Base-by-base conservation (phyloP, 768 basidiomycete genomes). In the Auriscalpium microsporum region DNA sequence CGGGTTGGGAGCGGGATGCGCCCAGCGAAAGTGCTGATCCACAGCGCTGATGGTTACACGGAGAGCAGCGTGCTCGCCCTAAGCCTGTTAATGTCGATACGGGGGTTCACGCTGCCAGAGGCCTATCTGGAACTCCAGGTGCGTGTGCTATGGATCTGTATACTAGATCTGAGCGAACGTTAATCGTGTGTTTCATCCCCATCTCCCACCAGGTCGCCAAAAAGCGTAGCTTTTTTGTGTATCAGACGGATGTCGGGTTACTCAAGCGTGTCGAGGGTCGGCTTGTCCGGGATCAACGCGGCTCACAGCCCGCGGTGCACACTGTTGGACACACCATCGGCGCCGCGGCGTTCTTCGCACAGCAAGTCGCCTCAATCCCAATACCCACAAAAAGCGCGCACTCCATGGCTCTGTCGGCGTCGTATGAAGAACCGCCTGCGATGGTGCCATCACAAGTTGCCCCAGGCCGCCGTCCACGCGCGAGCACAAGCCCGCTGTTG, bases 11-110 rank as follows among this genome's bases (percentile, higher is more conserved):
- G 69, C 33, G 80, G 77, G 57, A 78, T 80, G 33, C 75, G 70
- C 54, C 87, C 87, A 6, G 72, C 84, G 53, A 90, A 90, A 65
- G 72, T 94, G 53, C 77, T 94, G 58, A 68, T 94, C 33, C 89
- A 91, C 69, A 87, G 86, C 16, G 79, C 85, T 16, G 92, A 94
- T 67, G 92, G 90, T 49, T 93, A 95, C 73, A 97, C 95, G 21
- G 94, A 97, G 69, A 88, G 90, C 10, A 88, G 87, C 23, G 83
- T 94, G 7, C 83, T 92, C 52, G 94, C 93, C 19, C 75, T 97
- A 52, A 82, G 83, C 59, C 80, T 95, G 50, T 73, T 96, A 58
- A 97, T 98, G 94, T 81, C 81, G 23, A 72, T 84, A 52, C 80
- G 79, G 54, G 72, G 73, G 17, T 71, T 87, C 37, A 71, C 75